A percentile compares a stretch with the other conserved stretches of the same genome.
phyloP scores from a whole-genome alignment of 441 rosid genomes.

The Sinapis alba region DNA sequence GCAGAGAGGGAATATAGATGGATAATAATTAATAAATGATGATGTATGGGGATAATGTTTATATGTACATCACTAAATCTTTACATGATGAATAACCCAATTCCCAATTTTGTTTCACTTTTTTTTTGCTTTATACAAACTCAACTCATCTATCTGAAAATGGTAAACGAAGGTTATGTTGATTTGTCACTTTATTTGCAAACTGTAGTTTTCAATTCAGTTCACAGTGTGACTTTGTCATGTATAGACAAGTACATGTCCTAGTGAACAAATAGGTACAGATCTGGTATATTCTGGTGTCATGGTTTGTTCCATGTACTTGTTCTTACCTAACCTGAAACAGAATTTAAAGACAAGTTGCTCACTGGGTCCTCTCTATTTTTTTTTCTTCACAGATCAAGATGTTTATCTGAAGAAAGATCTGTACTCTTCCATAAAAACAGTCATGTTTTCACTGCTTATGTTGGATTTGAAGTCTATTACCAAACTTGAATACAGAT shows the following conservation, averaged over 20 bases:
- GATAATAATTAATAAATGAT: constrained; percentile 23
- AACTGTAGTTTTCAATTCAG: constrained; percentile 13
- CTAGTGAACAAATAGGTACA: not conserved
- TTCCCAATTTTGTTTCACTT: constrained; percentile 19
- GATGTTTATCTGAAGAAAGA: not conserved
- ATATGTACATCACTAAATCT: constrained; percentile 37
- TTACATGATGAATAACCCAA: constrained; percentile 29
- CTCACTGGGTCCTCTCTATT: constrained; percentile 4
- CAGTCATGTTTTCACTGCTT: constrained; percentile 23
- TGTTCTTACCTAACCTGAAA: constrained; percentile 38
- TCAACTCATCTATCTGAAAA: constrained; percentile 1
- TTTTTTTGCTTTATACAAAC: not conserved
- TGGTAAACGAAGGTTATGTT: constrained; percentile 10
- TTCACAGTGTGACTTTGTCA: not conserved
- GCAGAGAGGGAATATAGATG: constrained; percentile 20
- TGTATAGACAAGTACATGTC: constrained; percentile 3
- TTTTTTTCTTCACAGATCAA: not conserved
- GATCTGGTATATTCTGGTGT: constrained; percentile 35
- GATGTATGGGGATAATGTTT: constrained; percentile 33
- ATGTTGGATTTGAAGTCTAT: constrained; percentile 1
- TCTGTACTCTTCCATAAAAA: not conserved
- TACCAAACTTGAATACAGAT: constrained; percentile 3
- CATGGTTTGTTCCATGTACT: constrained; percentile 37
- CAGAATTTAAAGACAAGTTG: constrained; percentile 31
- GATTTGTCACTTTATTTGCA: not conserved